These are phyloP conservation scores for Byssoonygena ceratinophila DNA, from an alignment of 2,329 filamentous ascomycete species.

Conservation along the genomic window DNA sequence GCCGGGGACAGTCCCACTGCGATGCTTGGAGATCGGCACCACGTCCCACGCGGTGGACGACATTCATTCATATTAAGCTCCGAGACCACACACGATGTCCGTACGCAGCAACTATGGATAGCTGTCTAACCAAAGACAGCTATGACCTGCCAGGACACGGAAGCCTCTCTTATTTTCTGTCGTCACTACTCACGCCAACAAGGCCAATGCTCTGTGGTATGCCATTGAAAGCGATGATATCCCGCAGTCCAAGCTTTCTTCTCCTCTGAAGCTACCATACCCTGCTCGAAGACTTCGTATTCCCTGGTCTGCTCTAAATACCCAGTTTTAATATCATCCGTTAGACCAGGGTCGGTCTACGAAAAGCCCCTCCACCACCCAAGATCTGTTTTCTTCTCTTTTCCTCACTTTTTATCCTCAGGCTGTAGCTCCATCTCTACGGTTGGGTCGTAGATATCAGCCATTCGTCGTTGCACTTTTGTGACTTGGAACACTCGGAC, in stretches of 20 bases:
- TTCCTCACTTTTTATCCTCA: neutral
- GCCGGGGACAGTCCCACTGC: too few relatives aligned
- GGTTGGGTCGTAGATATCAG: neutral
- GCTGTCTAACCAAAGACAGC: neutral
- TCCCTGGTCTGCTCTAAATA: neutral
- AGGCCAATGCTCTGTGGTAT: neutral
- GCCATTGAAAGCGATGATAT: conserved; percentile 4
- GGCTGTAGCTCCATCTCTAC: neutral
- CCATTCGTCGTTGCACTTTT: neutral
- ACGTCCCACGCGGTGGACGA: neutral
- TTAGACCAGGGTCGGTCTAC: neutral
- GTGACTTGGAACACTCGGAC: neutral
- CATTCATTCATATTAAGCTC: neutral
- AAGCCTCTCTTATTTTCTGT: neutral
- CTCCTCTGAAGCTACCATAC: neutral
- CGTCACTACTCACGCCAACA: neutral
- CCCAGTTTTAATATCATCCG: neutral
- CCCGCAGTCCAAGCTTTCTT: neutral
- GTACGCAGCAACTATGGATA: neutral
- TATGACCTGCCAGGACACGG: neutral
- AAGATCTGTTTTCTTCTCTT: neutral
- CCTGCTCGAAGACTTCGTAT: conserved; percentile 1
- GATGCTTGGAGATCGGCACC: neutral
- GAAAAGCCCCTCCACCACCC: neutral
- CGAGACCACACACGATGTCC: neutral